Conservation (phyloP, 441 rosid species). For the Raphanus hybrid region DNA sequence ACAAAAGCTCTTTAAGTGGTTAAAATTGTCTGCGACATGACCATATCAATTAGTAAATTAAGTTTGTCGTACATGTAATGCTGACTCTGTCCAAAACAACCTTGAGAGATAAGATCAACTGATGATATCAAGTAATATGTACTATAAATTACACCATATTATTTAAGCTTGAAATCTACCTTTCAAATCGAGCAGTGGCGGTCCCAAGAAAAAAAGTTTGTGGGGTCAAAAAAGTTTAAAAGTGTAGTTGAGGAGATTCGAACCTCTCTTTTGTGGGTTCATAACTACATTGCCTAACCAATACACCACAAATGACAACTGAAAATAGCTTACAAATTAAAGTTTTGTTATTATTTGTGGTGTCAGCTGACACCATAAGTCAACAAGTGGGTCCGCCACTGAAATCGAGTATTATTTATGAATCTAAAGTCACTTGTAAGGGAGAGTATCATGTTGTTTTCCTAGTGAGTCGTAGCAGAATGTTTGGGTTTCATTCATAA, state of each 20-base stretch:
- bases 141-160: not conserved
- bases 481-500: slow-evolving; percentile 35
- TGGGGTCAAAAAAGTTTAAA: too few relatives aligned
- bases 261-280: too few relatives aligned
- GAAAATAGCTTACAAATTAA: too few relatives aligned
- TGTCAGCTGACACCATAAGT: too few relatives aligned
- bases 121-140: not conserved
- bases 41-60: slow-evolving; percentile 1
- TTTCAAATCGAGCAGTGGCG: not conserved
- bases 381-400: too few relatives aligned
- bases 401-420: not conserved
- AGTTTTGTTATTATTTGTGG: too few relatives aligned
- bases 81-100: not conserved
- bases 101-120: not conserved
- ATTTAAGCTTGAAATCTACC: not conserved
- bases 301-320: too few relatives aligned
- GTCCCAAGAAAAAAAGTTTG: too few relatives aligned
- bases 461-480: slow-evolving; percentile 16
- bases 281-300: too few relatives aligned
- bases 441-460: not conserved
- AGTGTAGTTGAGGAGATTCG: too few relatives aligned
- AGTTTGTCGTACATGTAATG: not conserved
- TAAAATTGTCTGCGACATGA: not conserved
- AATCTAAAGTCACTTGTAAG: slow-evolving; percentile 1
- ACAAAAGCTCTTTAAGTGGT: not conserved